Percentiles rank a stretch among this genome's conserved stretches.
Conservation (phyloP, 2,329 filamentous ascomycete genomes). For the Clonostachys rosea region DNA sequence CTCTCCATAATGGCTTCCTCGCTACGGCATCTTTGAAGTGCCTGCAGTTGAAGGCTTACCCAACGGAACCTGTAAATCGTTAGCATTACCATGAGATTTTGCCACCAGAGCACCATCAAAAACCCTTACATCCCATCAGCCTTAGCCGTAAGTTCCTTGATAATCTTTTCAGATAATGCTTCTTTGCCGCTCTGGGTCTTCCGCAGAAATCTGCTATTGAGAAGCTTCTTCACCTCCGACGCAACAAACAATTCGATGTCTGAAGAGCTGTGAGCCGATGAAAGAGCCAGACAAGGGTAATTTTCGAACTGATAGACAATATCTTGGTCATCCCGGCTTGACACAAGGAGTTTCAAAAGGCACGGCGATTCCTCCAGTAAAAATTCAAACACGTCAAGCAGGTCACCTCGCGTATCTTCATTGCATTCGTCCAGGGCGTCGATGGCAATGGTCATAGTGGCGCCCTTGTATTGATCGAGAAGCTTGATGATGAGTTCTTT, state of each 20-base stretch:
- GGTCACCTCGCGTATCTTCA: neutral
- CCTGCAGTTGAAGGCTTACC: constrained; percentile 3
- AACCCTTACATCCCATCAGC: constrained; percentile 1
- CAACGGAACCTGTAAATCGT: constrained; percentile 3
- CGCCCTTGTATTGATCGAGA: neutral
- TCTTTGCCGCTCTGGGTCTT: neutral
- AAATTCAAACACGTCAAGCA: constrained; percentile 2
- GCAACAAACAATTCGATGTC: constrained; percentile 1
- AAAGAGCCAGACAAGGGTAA: constrained; percentile 1
- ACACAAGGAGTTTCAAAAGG: constrained; percentile 5
- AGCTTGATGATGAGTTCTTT: constrained; percentile 1
- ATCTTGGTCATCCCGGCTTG: constrained; percentile 5
- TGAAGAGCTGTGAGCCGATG: neutral
- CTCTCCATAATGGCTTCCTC: constrained; percentile 2
- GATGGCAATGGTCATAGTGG: constrained; percentile 2
- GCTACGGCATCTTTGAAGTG: neutral
- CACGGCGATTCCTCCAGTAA: constrained; percentile 1
- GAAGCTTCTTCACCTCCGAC: neutral
- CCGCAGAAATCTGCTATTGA: neutral
- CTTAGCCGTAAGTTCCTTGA: neutral
- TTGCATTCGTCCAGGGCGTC: constrained; percentile 4
- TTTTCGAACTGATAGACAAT: constrained; percentile 1
- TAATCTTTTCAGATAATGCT: neutral
- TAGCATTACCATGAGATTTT: no score
- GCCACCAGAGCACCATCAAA: no score